A percentile compares a stretch with the other conserved stretches of the same genome.
Evolutionary conservation across 805 yeast genomes (phyloP).

Genomic region (Wickerhamiella azymoides): DNA sequence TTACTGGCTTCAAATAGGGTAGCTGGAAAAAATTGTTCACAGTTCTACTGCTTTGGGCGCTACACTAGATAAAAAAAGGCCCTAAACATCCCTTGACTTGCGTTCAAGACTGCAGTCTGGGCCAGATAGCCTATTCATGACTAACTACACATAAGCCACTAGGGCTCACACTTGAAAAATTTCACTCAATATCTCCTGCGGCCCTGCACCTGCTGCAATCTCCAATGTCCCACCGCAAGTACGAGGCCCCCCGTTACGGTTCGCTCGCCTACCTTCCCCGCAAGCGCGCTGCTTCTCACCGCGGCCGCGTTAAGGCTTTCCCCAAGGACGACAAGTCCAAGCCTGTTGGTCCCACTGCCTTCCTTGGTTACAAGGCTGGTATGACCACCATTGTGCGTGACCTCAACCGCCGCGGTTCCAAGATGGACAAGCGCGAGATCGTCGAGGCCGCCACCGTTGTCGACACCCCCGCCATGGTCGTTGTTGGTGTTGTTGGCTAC

Average conservation of each 20-base stretch:
- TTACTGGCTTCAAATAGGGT: too few species aligned
- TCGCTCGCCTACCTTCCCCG: constrained; percentile 98
- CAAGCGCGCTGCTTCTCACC: constrained; percentile 97
- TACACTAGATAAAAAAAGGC: too few species aligned
- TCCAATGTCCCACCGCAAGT: constrained; percentile 98
- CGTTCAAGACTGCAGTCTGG: too few species aligned
- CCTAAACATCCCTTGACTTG: too few species aligned
- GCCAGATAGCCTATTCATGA: too few species aligned
- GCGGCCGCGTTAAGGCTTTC: constrained; percentile 99
- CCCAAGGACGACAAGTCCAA: constrained; percentile 96
- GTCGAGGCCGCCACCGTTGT: constrained; percentile 99
- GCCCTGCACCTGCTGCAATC: neutral
- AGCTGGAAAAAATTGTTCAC: too few species aligned
- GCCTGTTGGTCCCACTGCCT: constrained; percentile 98
- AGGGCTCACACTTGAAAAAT: neutral
- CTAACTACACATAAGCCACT: neutral
- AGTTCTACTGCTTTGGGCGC: too few species aligned
- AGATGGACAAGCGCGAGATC: constrained; percentile 99
- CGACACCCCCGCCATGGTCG: constrained; percentile 97
- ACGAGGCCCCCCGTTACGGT: constrained; percentile 99
- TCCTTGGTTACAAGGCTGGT: constrained; percentile 99
- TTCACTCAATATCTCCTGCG: neutral
- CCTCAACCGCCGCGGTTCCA: constrained; percentile 99
- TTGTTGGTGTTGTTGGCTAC: constrained; percentile 99
- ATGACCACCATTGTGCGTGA: constrained; percentile 99